These are phyloP conservation scores for Venturia oleaginea DNA, from an alignment of 2,329 filamentous ascomycete genomes.

Conservation along the genomic window DNA sequence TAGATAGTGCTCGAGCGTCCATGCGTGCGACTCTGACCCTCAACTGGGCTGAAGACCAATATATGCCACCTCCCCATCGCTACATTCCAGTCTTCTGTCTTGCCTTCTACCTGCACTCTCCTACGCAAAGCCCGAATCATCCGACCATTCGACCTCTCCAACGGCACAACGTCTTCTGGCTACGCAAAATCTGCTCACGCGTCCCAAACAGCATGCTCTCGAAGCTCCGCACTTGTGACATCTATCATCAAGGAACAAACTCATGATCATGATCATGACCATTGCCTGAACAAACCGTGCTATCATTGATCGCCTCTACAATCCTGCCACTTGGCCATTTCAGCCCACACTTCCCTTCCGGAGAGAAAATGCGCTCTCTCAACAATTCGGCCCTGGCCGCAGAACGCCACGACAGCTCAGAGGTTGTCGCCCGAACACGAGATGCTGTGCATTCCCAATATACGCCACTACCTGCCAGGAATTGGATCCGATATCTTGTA, in stretches of 20 bases:
- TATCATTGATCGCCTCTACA: background rate
- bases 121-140: background rate
- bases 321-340: background rate
- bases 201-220: constrained; percentile 3
- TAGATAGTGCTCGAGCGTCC: too few relatives aligned
- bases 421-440: background rate
- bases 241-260: background rate
- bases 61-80: background rate
- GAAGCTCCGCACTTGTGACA: background rate
- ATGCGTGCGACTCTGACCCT: background rate
- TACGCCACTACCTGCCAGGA: background rate
- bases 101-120: background rate
- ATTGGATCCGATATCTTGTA: background rate
- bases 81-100: background rate
- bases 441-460: background rate
- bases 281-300: background rate
- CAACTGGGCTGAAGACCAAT: background rate
- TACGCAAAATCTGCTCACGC: background rate
- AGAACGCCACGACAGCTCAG: constrained; percentile 4
- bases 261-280: background rate
- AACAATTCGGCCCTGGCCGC: background rate
- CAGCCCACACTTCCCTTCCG: background rate
- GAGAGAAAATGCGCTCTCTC: background rate
- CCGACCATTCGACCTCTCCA: background rate
- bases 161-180: background rate